Base-by-base conservation (phyloP, 2,329 filamentous ascomycete genomes). In the Penicillium verrucosum region DNA sequence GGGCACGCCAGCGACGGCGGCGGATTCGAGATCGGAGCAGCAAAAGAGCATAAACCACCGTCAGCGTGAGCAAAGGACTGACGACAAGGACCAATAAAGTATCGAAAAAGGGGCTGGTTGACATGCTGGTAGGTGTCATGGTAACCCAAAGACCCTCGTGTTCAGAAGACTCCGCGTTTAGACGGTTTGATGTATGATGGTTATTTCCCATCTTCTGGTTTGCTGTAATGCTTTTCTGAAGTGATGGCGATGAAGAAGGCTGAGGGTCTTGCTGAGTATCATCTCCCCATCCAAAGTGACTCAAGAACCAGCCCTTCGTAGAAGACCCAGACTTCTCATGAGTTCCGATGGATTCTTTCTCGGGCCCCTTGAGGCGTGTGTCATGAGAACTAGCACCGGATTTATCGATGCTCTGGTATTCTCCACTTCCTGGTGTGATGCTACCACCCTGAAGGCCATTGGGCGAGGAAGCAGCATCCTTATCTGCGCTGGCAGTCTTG, bases 11-110 rank as follows among this genome's bases (percentile, higher is more conserved):
- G 65, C 93, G 85, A 61, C 93, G 85, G 58, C 93, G 85, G 49
- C 93, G 87, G 65, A 97, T 95, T 58, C 92, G 88, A 45, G 92
- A 92, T 53, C 94, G 88, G 37, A 97, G 80, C 40, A 97, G 83
- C 5, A 97, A 81, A 11, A 97, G 81, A 12, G 90, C 89, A 70
- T 97, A 97, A 2, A 99, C 93, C 5, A 97, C 87, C 4, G 91
- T 95, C 67, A 99, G 77, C 0, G 94, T 97, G 51, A 97, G 87
- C 14, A 99, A 77, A 8, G 94, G 94, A 68, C 92, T 97, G 52
- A 97, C 87, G 32, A 99, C 92, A n/a, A 99, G 80, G 9, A 99
- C 92, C n/a, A 97, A 81, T 3, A 99, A 82, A 0, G 93, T 97
- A 71, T 99, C 94, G 65, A 97, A 92, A 77, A 99, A 96, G 0